Percentiles rank a stretch among this genome's conserved stretches.
Conservation (phyloP, 345 rosid species). For the Gossypium thurberi region DNA sequence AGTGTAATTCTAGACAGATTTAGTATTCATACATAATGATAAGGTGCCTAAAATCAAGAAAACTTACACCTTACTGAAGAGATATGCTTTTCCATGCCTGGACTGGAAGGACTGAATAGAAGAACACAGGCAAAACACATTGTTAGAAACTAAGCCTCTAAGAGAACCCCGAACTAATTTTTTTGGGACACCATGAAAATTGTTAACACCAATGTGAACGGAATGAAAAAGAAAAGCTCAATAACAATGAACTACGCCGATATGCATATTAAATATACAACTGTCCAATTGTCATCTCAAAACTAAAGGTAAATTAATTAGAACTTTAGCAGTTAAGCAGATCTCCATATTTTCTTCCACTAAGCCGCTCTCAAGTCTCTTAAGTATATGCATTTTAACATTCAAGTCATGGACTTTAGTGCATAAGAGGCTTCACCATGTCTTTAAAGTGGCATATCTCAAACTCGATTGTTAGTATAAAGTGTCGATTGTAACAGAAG, state of each 20-base stretch:
- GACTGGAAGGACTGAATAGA: constrained; percentile 71
- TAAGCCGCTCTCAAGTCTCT: neutral
- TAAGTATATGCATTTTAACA: neutral
- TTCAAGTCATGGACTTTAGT: neutral
- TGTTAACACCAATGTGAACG: neutral
- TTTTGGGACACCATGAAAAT: constrained; percentile 7
- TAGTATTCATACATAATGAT: neutral
- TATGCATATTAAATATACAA: neutral
- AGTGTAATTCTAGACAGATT: neutral
- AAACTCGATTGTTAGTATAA: neutral
- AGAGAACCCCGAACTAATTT: neutral
- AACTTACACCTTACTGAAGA: constrained; percentile 96
- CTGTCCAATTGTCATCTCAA: neutral
- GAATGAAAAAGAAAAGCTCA: neutral
- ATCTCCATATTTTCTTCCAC: neutral
- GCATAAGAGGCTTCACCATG: neutral
- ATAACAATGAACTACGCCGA: constrained; percentile 3
- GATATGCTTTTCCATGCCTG: constrained; percentile 97
- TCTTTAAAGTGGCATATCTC: neutral
- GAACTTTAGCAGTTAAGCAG: neutral
- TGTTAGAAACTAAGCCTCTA: constrained; percentile 31
- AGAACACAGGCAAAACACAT: constrained; percentile 23
- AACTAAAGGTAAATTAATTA: neutral
- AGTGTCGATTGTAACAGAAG: neutral
- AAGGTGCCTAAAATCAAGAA: constrained; percentile 27